phyloP scores from a whole-genome alignment of 176 grass and related monocot species.

The Eremochloa ophiuroides region DNA sequence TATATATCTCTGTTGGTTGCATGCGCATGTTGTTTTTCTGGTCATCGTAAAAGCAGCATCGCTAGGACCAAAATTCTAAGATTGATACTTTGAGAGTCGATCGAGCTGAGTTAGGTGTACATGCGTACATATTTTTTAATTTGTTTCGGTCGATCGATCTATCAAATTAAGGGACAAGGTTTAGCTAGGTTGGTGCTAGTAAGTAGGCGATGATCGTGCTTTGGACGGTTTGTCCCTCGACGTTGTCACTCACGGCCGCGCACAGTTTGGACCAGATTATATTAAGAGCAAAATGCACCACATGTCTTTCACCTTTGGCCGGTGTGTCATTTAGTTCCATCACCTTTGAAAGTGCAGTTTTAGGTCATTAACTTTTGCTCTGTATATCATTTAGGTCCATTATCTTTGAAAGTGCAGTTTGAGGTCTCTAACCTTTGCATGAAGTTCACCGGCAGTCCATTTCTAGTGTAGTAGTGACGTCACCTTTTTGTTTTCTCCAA shows the following conservation, averaged over 20 bases:
- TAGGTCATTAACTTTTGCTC: too few species aligned
- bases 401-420: too few species aligned
- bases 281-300: too few species aligned
- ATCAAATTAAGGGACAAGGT: neutral
- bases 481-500: too few species aligned
- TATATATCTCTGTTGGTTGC: too few species aligned
- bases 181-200: neutral
- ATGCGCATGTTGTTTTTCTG: neutral
- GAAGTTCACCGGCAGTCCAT: too few species aligned
- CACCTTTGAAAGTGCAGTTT: too few species aligned
- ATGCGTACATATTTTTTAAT: neutral
- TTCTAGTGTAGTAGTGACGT: too few species aligned
- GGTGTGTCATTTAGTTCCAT: too few species aligned
- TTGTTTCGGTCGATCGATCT: neutral
- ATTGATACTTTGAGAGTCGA: neutral
- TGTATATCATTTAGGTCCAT: too few species aligned
- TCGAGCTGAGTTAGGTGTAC: neutral
- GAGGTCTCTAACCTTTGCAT: too few species aligned
- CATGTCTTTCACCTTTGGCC: too few species aligned
- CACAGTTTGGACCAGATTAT: slow-evolving; percentile 29
- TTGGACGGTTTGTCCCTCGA: slow-evolving; percentile 44
- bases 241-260: slow-evolving; percentile 22
- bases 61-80: neutral
- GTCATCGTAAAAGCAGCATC: neutral
- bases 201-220: slow-evolving; percentile 32